Base-by-base conservation (phyloP, 768 basidiomycete species). In the Serpula lacrymans region DNA sequence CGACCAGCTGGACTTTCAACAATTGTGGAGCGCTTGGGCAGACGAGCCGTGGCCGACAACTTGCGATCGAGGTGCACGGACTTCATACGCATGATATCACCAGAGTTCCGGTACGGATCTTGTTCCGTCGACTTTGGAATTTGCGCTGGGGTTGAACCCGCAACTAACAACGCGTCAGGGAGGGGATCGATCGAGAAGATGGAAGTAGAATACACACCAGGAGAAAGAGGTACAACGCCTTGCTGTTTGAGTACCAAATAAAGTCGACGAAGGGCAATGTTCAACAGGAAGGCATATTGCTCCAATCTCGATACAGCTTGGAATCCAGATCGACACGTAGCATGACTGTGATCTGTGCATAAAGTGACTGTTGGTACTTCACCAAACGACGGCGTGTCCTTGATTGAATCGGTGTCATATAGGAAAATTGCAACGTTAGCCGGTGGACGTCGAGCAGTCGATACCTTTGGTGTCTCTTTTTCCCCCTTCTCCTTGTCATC, bases 271-370 rank as follows among this genome's bases (percentile, higher is more conserved):
- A 99, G 71, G 14, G 95, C 96, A 17, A 98, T 96, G 57, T 97
- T 97, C 38, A 99, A 70, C 42, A 99, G 66, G 72, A 94, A 99
- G 2, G 96, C 90, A 61, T 96, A 99, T 59, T 99, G 96, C 69
- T 99, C 96, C 48, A 99, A 66, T 42, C 95, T 74, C 45, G 94
- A 91, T 12, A 96, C 96, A 13, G 88, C 75, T 56, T 89, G 87
- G 64, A 98, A 97, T 9, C 94, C 92, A 17, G 64, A 56, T 41
- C 78, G 70, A 53, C 84, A 88, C 12, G 74, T 76, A 20, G 65
- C 52, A 55, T 83, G 80, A 6, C 75, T 80, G 59, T 95, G 93
- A 11, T 84, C 81, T 5, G 72, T 74, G 61, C 95, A 98, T 45
- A 81, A 76, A 47, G 91, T 80, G 36, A 78, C 67, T 22, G 74